A percentile compares a stretch with the other conserved stretches of the same genome.
Evolutionary conservation across 371 early-diverging fungal species (phyloP).

Genomic region (Saksenaea oblongispora): DNA sequence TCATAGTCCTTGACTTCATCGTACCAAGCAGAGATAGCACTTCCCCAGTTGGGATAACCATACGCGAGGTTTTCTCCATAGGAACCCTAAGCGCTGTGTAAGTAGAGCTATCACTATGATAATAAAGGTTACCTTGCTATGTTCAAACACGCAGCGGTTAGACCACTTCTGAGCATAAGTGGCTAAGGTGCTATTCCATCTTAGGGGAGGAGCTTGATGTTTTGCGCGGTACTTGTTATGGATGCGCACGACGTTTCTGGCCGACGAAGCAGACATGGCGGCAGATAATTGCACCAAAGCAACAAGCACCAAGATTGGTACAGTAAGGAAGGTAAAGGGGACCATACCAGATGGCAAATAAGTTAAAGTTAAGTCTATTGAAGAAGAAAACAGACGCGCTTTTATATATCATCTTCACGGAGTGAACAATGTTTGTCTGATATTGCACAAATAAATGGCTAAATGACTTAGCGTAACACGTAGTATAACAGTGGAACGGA

Average conservation of each 20-base stretch:
- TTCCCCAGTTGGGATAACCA: constrained; percentile 34
- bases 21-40: constrained; percentile 46
- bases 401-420: neutral
- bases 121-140: constrained; percentile 26
- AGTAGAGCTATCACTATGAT: neutral
- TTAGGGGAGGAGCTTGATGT: constrained; percentile 46
- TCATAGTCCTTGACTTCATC: constrained; percentile 40
- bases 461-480: neutral
- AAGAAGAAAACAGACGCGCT: neutral
- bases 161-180: constrained; percentile 51
- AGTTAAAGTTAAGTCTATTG: neutral
- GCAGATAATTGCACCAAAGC: constrained; percentile 3
- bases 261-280: constrained; percentile 3
- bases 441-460: neutral
- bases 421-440: neutral
- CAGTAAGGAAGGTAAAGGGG: constrained; percentile 7
- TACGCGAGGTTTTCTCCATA: constrained; percentile 54
- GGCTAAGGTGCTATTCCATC: constrained; percentile 45
- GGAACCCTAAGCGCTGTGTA: constrained; percentile 1
- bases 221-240: constrained; percentile 50
- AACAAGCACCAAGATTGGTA: neutral
- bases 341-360: constrained; percentile 7
- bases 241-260: constrained; percentile 23
- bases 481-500: neutral
- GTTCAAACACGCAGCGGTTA: constrained; percentile 41